Evolutionary conservation across 768 basidiomycete species (phyloP), one percentile per base, ranked within the genome.

Genomic region (Mycena haematopus): DNA sequence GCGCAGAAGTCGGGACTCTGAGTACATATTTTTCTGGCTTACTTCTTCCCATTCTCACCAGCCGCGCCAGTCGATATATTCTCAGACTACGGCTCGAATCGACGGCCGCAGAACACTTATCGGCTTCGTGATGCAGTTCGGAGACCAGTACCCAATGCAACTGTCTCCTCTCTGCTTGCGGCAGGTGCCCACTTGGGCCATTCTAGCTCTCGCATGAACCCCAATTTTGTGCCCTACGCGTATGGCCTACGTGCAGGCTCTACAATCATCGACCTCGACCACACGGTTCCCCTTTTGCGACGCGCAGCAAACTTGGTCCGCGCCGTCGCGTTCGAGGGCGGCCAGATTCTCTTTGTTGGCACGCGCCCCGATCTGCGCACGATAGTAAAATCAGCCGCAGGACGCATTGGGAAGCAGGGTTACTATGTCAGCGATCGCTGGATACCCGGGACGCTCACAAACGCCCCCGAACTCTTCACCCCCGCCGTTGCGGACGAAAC

Each of bases 181-280:
- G 83, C 95, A 15, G 95, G 95, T 25, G 96, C 97, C 17, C 96
- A 98, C 73, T 86, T 99, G 47, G 97, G 97, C 8, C 96, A 99
- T 73, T 84, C 91, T 35, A 83, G 85, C 40, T 82, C 88, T 6
- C 85, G 93, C 67, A 89, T 96, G 82, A 92, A 95, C 74, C 89
- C 93, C 29, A 92, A 93, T 73, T 95, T 95, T 69, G 80, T 90
- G 69, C 92, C 96, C 31, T 96, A 95, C 74, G 89, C 96, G 36
- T 98, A 97, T 73, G 97, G 96, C 63, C 86, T 86, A 17, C 92
- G 97, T 58, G 86, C 93, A 46, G 93, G 91, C 15, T 84, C 98
- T 68, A 93, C 93, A 51, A 83, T 98, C 74, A 98, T 99, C 74
- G 94, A 99, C 77, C 84, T 99, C 29, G 95, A 99, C 73, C 90